Evolutionary conservation across 1,284 basidiomycete genomes (phyloP).

Genomic region (Trichosporon faecale): DNA sequence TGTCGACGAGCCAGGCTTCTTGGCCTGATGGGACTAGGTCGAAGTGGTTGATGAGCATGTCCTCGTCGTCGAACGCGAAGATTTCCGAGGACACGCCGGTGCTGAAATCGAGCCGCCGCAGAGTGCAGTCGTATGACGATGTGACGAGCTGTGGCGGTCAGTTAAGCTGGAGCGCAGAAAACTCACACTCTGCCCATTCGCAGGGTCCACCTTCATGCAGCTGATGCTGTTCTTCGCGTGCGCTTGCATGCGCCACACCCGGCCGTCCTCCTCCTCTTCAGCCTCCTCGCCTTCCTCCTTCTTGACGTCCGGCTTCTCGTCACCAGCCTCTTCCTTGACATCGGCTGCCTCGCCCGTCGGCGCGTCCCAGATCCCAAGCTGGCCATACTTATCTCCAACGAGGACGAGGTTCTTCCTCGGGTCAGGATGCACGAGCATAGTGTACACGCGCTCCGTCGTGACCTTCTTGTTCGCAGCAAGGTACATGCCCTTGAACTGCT

Average conservation of each 20-base stretch:
- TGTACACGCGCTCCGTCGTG: slow-evolving; percentile 53
- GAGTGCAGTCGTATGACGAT: slow-evolving; percentile 54
- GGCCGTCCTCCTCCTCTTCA: slow-evolving; percentile 34
- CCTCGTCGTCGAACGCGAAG: slow-evolving; percentile 50
- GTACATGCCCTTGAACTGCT: slow-evolving; percentile 39
- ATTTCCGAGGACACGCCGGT: slow-evolving; percentile 49
- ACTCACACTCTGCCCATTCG: slow-evolving; percentile 46
- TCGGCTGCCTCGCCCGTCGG: neutral
- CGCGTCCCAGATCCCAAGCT: slow-evolving; percentile 51
- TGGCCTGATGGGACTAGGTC: slow-evolving; percentile 52
- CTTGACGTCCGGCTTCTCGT: neutral
- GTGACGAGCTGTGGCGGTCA: slow-evolving; percentile 46
- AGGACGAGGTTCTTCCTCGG: slow-evolving; percentile 52
- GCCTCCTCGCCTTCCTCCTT: slow-evolving; percentile 23
- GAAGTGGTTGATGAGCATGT: slow-evolving; percentile 53
- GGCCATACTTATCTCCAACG: slow-evolving; percentile 53
- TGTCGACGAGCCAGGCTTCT: slow-evolving; percentile 53
- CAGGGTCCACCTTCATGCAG: slow-evolving; percentile 51
- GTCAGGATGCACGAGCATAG: slow-evolving; percentile 54
- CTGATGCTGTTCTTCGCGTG: slow-evolving; percentile 50
- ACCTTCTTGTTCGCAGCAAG: slow-evolving; percentile 49
- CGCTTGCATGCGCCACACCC: slow-evolving; percentile 51
- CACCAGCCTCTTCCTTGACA: neutral
- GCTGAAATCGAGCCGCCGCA: slow-evolving; percentile 52
- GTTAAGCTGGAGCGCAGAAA: neutral